Conservation (phyloP, 1,284 basidiomycete species). For the Ustilago tritici region DNA sequence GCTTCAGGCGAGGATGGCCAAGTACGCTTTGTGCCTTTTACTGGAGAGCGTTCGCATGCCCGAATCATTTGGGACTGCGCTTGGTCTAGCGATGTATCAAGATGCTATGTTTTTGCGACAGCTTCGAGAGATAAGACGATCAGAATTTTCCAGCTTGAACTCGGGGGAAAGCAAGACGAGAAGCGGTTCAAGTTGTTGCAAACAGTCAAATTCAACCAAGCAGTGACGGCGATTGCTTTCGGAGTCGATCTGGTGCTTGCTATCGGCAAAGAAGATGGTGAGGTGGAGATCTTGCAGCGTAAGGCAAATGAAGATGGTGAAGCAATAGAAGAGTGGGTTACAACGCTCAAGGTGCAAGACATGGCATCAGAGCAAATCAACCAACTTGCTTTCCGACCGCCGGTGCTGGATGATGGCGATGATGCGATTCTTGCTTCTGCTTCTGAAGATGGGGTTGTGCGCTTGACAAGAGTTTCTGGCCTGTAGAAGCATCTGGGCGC, state of each 20-base stretch:
- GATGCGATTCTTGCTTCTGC: slow-evolving; percentile 52
- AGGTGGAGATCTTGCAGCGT: slow-evolving; percentile 76
- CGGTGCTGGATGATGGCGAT: slow-evolving; percentile 42
- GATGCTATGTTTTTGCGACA: slow-evolving; percentile 80
- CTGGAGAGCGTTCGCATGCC: slow-evolving; percentile 80
- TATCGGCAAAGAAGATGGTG: slow-evolving; percentile 94
- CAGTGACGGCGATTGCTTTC: slow-evolving; percentile 52
- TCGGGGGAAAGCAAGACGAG: slow-evolving; percentile 6
- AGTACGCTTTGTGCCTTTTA: slow-evolving; percentile 40
- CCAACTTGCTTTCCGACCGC: slow-evolving; percentile 58
- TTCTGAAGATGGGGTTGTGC: slow-evolving; percentile 57
- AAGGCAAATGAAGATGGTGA: background rate
- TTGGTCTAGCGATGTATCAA: slow-evolving; percentile 75
- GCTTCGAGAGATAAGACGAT: slow-evolving; percentile 97
- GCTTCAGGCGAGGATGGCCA: background rate
- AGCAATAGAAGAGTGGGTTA: slow-evolving; percentile 22
- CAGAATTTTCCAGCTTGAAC: slow-evolving; percentile 50
- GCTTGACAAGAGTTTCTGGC: slow-evolving; percentile 32
- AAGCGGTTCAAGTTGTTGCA: slow-evolving; percentile 37
- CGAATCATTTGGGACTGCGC: slow-evolving; percentile 96
- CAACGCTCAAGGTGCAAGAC: slow-evolving; percentile 27
- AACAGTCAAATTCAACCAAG: slow-evolving; percentile 51
- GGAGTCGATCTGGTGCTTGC: slow-evolving; percentile 74
- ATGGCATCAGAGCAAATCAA: slow-evolving; percentile 62
- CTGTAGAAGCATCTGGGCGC: slow-evolving; percentile 7